A percentile compares a stretch with the other conserved stretches of the same genome.
These are phyloP conservation scores for Aurinia saxatilis DNA, from an alignment of 345 rosid species.

Conservation along the genomic window DNA sequence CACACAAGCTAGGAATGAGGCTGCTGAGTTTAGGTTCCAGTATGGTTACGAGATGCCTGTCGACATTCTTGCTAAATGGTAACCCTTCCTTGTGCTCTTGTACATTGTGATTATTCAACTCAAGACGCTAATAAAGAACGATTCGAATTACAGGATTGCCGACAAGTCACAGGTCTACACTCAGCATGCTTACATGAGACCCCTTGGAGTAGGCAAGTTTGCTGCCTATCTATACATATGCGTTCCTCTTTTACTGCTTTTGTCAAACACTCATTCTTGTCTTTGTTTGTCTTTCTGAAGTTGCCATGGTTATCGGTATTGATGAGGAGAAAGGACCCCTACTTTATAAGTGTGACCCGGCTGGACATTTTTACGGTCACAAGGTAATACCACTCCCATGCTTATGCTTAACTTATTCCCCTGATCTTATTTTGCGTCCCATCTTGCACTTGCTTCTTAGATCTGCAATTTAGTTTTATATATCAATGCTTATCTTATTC, in stretches of 20 bases:
- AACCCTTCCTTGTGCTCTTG: too few species aligned
- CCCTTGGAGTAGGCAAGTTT: constrained; percentile 94
- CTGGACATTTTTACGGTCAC: constrained; percentile 97
- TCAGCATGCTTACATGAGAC: constrained; percentile 99
- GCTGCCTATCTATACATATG: too few species aligned
- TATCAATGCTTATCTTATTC: not conserved
- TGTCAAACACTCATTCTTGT: not conserved
- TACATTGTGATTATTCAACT: not conserved
- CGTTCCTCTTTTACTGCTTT: not conserved
- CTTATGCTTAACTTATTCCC: not conserved
- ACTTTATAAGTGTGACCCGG: constrained; percentile 97
- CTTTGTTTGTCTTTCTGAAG: constrained; percentile 30
- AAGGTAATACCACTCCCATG: constrained; percentile 44
- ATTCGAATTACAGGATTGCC: constrained; percentile 59
- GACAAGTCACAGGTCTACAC: constrained; percentile 97
- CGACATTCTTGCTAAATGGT: constrained; percentile 71
- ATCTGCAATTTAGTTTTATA: not conserved
- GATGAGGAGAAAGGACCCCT: constrained; percentile 94
- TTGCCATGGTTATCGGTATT: constrained; percentile 94
- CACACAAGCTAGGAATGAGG: constrained; percentile 96
- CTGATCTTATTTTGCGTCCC: too few species aligned
- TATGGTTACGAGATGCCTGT: constrained; percentile 99
- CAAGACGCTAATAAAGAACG: not conserved
- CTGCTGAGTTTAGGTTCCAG: constrained; percentile 92
- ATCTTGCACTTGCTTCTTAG: not conserved